A percentile compares a stretch with the other conserved stretches of the same genome.
phyloP scores from a whole-genome alignment of 176 grass and related monocot species.

The Otatea glauca region DNA sequence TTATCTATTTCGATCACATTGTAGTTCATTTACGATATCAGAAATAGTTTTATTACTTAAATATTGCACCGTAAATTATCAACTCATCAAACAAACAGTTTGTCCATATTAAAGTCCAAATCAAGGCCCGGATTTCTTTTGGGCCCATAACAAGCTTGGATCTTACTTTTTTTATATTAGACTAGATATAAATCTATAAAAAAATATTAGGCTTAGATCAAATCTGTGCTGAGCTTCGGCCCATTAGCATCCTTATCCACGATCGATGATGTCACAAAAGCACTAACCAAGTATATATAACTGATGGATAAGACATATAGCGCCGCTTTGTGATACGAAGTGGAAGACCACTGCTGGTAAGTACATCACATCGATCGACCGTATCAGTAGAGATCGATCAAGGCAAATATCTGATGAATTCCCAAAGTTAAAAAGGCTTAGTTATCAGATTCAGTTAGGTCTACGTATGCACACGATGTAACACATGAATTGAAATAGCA shows the following conservation, averaged over 20 bases:
- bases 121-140: too few relatives aligned
- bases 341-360: neutral
- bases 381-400: constrained; percentile 2
- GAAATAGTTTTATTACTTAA: too few relatives aligned
- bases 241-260: neutral
- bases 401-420: constrained; percentile 16
- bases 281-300: neutral
- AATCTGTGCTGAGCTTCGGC: too few relatives aligned
- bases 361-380: neutral
- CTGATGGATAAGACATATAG: constrained; percentile 7
- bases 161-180: too few relatives aligned
- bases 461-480: neutral
- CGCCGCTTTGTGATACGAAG: neutral
- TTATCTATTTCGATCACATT: too few relatives aligned
- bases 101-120: too few relatives aligned
- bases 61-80: too few relatives aligned
- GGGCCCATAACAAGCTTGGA: too few relatives aligned
- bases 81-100: too few relatives aligned
- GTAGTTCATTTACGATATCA: too few relatives aligned
- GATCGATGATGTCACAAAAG: constrained; percentile 12
- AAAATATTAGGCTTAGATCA: too few relatives aligned
- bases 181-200: too few relatives aligned
- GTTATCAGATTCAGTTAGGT: neutral
- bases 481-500: neutral
- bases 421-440: neutral